Base-by-base conservation (phyloP, 345 rosid species). In the Acer negundo region DNA sequence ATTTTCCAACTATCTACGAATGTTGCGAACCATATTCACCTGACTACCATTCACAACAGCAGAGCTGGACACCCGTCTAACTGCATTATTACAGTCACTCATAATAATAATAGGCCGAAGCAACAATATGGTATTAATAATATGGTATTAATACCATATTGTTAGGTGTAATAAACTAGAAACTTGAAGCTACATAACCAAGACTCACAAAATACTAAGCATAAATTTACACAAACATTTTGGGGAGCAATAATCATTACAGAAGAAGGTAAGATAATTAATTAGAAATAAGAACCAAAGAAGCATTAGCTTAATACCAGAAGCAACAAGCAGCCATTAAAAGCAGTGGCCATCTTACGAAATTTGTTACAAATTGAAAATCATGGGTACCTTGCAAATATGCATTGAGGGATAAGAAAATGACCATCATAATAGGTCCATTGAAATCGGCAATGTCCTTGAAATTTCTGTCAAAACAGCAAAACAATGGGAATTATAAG, bases 381-480 rank as follows among this genome's bases (percentile, higher is more conserved):
- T 10, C 22, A 17, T 13, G 35, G 75, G 67, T 80, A 93, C 98
- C 98, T 72, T 93, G 96, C 51, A 95, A 85, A 53, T 56, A 15
- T 19, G 98, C 96, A 61, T 88, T 93, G 78, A 85, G 26, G 11
- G 95, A 86, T 86, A 95, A 90, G 93, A 95, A 93, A 64, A 85
- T 84, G 17, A 67, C 87, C 3, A 91, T 95, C 98, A 95, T 90
- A 53, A 70, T 47, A 19, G 99, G 99, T 55, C 96, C 97, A 58
- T 89, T n/a, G n/a, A n/a, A n/a, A n/a, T n/a, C n/a, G n/a, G n/a
- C n/a, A n/a, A n/a, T n/a, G n/a, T n/a, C 2, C 28, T 1, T 26
- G 0, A 1, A 26, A 26, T 1, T 26, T 26, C 28, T 26, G 28
- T 26, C 28, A 26, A 26, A 26, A 26, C 28, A 26, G 28, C 28